These are phyloP conservation scores for Tulasnella sp. DNA, from an alignment of 768 basidiomycete species.

Conservation along the genomic window DNA sequence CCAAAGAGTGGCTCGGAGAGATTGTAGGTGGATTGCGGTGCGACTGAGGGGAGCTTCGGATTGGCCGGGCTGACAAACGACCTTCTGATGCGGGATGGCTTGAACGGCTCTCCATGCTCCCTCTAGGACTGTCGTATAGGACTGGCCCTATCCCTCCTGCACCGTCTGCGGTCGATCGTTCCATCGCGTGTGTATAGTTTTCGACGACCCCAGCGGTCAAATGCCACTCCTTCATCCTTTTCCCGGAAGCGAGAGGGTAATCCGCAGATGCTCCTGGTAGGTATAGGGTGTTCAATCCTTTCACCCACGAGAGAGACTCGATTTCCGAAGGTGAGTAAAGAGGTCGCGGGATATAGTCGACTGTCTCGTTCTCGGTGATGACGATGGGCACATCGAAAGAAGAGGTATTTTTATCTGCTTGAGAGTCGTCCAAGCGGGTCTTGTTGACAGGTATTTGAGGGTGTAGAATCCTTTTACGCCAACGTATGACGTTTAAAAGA, in stretches of 20 bases:
- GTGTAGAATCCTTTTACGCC: constrained; percentile 4
- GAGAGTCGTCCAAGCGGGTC: background rate
- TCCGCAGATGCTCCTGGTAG: constrained; percentile 2
- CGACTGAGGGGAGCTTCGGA: too few relatives aligned
- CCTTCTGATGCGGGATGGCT: too few relatives aligned
- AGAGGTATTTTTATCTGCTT: background rate
- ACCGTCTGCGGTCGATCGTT: background rate
- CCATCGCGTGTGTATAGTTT: constrained; percentile 4
- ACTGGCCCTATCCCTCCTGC: background rate
- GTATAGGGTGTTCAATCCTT: constrained; percentile 1
- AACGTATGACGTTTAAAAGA: constrained; percentile 13
- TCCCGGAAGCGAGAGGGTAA: background rate
- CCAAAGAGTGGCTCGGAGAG: too few relatives aligned
- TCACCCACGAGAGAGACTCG: constrained; percentile 3
- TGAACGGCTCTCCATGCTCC: background rate
- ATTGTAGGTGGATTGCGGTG: too few relatives aligned
- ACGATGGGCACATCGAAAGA: constrained; percentile 2
- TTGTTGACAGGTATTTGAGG: background rate
- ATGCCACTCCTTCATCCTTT: constrained; percentile 17
- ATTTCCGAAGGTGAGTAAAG: constrained; percentile 1
- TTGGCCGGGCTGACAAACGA: too few relatives aligned
- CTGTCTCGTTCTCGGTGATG: background rate
- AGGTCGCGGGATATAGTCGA: background rate
- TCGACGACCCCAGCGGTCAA: constrained; percentile 15
- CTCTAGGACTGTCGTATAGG: background rate